Evolutionary conservation across 2,329 filamentous ascomycete species (phyloP).

Genomic region (Hypoxylon sp.): DNA sequence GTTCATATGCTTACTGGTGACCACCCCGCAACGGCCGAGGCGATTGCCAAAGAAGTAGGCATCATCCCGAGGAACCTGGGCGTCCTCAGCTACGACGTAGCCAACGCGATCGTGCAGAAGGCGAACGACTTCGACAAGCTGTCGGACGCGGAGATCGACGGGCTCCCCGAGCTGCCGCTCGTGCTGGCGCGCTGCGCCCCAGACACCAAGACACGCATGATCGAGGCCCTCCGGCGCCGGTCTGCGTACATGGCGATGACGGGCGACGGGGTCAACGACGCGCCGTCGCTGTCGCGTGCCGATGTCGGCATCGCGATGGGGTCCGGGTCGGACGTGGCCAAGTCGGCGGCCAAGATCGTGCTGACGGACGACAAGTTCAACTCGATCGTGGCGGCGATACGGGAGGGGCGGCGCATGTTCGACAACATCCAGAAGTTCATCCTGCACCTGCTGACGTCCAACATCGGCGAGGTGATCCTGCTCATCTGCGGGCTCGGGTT

Average conservation of each 20-base stretch:
- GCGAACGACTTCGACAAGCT: constrained; percentile 82
- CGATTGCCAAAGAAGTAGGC: constrained; percentile 80
- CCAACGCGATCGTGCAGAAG: constrained; percentile 75
- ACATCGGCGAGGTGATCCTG: constrained; percentile 83
- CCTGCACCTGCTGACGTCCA: constrained; percentile 79
- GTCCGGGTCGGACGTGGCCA: constrained; percentile 85
- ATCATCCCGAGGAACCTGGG: constrained; percentile 73
- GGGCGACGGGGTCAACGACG: constrained; percentile 87
- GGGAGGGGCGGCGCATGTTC: constrained; percentile 84
- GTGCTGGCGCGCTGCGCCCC: constrained; percentile 87
- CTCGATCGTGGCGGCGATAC: constrained; percentile 82
- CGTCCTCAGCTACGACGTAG: constrained; percentile 66
- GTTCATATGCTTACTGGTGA: constrained; percentile 87
- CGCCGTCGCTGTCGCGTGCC: constrained; percentile 78
- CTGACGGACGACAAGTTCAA: constrained; percentile 90
- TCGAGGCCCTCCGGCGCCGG: constrained; percentile 82
- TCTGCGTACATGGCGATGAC: constrained; percentile 85
- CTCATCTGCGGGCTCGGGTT: constrained; percentile 84
- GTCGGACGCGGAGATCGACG: constrained; percentile 77
- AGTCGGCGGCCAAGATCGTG: constrained; percentile 82
- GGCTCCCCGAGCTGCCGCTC: constrained; percentile 75
- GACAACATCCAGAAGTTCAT: constrained; percentile 92
- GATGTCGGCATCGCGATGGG: constrained; percentile 93
- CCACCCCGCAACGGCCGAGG: constrained; percentile 78
- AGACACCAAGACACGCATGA: constrained; percentile 89